Conservation (phyloP, 495 filamentous ascomycete species). For the Penicillium samsonianum region DNA sequence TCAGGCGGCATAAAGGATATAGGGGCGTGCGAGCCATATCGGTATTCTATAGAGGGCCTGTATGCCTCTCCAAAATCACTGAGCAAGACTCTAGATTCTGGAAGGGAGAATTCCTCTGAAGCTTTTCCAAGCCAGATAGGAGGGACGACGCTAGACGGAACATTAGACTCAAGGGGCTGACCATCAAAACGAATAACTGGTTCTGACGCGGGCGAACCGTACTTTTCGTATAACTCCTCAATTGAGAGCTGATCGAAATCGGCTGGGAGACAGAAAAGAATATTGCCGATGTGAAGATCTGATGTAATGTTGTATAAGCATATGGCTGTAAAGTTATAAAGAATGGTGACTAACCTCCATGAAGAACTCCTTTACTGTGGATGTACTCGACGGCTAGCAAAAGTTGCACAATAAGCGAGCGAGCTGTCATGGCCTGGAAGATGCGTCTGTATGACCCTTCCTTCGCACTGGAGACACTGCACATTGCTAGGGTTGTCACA, state of each 20-base stretch:
- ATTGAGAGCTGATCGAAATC: constrained; percentile 29
- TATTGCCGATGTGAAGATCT: constrained; percentile 38
- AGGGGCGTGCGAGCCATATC: constrained; percentile 27
- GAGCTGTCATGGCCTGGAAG: constrained; percentile 34
- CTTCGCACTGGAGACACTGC: constrained; percentile 28
- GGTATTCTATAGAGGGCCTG: constrained; percentile 17
- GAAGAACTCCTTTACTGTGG: constrained; percentile 29
- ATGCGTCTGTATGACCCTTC: constrained; percentile 24
- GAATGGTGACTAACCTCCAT: constrained; percentile 16
- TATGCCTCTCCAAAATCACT: constrained; percentile 41
- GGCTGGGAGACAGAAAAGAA: constrained; percentile 27
- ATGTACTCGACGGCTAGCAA: constrained; percentile 30
- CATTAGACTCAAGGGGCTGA: constrained; percentile 14
- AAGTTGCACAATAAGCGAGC: constrained; percentile 43
- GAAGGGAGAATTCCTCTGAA: constrained; percentile 18
- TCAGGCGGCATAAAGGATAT: constrained; percentile 27
- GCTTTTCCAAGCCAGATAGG: constrained; percentile 27
- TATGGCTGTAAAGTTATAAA: neutral
- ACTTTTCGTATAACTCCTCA: constrained; percentile 33
- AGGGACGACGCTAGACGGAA: constrained; percentile 20
- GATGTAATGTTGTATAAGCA: neutral
- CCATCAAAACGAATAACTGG: constrained; percentile 26
- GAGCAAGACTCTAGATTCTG: constrained; percentile 29
- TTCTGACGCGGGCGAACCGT: constrained; percentile 26
- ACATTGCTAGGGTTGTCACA: constrained; percentile 29